Evolutionary conservation across 441 rosid genomes (phyloP).

Genomic region (Codiaeum variegatum): DNA sequence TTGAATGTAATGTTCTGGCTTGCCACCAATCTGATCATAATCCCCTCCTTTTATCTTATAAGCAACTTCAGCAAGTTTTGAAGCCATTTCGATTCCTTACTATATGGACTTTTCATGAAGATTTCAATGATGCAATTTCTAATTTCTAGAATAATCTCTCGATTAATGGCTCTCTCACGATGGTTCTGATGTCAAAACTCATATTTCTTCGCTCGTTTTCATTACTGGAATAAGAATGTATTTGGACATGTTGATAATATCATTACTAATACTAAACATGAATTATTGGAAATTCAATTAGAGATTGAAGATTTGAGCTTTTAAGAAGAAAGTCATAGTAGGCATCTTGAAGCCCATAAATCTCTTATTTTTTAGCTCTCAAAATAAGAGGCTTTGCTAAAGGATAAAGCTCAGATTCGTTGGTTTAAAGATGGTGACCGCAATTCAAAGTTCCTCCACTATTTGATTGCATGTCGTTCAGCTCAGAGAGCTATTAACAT

Average conservation of each 20-base stretch:
- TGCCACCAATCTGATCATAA: not conserved
- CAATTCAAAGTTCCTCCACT: not conserved
- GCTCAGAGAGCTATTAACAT: not conserved
- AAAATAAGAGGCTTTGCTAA: not conserved
- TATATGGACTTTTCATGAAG: not conserved
- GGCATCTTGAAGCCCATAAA: not conserved
- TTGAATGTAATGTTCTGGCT: not conserved
- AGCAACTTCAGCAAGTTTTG: not conserved
- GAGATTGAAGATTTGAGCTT: not conserved
- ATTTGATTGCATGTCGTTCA: not conserved
- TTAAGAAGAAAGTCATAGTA: not conserved
- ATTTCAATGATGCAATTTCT: not conserved
- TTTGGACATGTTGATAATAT: not conserved
- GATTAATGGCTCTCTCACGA: not conserved
- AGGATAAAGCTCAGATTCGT: not conserved
- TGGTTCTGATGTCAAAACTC: not conserved
- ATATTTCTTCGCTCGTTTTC: not conserved
- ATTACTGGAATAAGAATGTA: not conserved
- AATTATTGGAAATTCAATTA: not conserved
- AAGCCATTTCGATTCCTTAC: not conserved
- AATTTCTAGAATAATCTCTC: not conserved
- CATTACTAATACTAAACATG: not conserved
- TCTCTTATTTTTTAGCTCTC: no score
- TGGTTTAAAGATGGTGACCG: not conserved
- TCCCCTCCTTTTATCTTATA: not conserved